Conservation (phyloP, 495 filamentous ascomycete species). For the Penicillium argentinense region DNA sequence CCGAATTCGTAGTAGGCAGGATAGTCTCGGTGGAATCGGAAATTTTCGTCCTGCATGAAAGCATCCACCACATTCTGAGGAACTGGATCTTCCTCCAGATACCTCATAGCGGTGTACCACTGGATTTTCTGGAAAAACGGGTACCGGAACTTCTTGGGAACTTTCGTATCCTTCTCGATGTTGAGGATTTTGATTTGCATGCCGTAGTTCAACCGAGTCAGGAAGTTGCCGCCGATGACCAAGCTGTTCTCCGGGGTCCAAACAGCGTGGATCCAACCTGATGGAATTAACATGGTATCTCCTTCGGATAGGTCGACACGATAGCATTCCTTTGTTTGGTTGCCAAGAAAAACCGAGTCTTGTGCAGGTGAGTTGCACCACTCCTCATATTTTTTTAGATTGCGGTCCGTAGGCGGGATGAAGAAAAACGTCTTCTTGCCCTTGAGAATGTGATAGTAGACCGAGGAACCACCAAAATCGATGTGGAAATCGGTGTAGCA, state of each 20-base stretch:
- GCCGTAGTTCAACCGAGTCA: conserved; percentile 66
- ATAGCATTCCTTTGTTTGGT: conserved; percentile 72
- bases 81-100: conserved; percentile 66
- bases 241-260: conserved; percentile 77
- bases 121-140: conserved; percentile 75
- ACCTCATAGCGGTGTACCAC: conserved; percentile 69
- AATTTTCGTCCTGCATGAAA: conserved; percentile 55
- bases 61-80: conserved; percentile 56
- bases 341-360: conserved; percentile 64
- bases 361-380: conserved; percentile 76
- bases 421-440: conserved; percentile 79
- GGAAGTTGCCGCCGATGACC: conserved; percentile 76
- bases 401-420: conserved; percentile 71
- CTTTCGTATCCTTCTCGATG: conserved; percentile 72
- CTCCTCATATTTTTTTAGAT: conserved; percentile 75
- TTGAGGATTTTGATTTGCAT: conserved; percentile 72
- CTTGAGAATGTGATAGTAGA: conserved; percentile 76
- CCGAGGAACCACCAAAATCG: conserved; percentile 76
- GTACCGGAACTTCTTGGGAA: conserved; percentile 68
- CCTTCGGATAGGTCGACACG: conserved; percentile 70
- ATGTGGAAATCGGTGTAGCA: conserved; percentile 82
- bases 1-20: conserved; percentile 61
- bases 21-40: conserved; percentile 52
- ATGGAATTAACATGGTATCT: conserved; percentile 77
- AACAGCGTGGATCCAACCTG: conserved; percentile 79